phyloP scores from a whole-genome alignment of 1,139 yeast genomes.

The Arxiozyma telluris region DNA sequence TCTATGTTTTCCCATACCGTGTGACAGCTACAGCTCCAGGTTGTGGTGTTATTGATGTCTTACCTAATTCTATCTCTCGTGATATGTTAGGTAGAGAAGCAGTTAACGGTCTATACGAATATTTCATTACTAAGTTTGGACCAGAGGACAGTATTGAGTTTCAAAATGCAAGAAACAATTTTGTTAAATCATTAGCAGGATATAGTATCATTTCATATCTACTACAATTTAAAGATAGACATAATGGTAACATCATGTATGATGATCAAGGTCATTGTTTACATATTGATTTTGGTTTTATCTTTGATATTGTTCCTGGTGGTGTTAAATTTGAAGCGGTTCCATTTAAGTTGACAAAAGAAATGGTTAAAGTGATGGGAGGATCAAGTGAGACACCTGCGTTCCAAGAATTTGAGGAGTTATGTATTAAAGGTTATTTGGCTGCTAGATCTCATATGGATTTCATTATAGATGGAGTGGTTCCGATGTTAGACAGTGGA shows the following conservation, averaged over 20 bases:
- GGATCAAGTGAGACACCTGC: constrained; percentile 81
- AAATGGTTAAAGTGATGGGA: constrained; percentile 94
- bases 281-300: constrained; percentile 97
- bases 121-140: constrained; percentile 86
- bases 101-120: constrained; percentile 91
- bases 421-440: constrained; percentile 86
- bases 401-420: constrained; percentile 87
- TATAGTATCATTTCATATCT: constrained; percentile 88
- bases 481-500: constrained; percentile 92
- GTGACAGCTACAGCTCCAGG: constrained; percentile 99
- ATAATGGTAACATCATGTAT: constrained; percentile 98
- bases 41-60: constrained; percentile 95
- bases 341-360: constrained; percentile 92
- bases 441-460: constrained; percentile 88
- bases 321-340: constrained; percentile 97
- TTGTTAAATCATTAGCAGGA: constrained; percentile 90
- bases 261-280: constrained; percentile 90
- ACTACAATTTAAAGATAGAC: constrained; percentile 93
- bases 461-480: constrained; percentile 72
- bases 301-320: constrained; percentile 98
- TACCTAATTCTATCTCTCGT: constrained; percentile 89
- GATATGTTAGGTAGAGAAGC: constrained; percentile 99
- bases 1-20: constrained; percentile 85
- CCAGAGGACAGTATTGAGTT: constrained; percentile 84
- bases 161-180: constrained; percentile 85